phyloP scores from a whole-genome alignment of 257 asterid species.

The Nicotiana paniculata region DNA sequence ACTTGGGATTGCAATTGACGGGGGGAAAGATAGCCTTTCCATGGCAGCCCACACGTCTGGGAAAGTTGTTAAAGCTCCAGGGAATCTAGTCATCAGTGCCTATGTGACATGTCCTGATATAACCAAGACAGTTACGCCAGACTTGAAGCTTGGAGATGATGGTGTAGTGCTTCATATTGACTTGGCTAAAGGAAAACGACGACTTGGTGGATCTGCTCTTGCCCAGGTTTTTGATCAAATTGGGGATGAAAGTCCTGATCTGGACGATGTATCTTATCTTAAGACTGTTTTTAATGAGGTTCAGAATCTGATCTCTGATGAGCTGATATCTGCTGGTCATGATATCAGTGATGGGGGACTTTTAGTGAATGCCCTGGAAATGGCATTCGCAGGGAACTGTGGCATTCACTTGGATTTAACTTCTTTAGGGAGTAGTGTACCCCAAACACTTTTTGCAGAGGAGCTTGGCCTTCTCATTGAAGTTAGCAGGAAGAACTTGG shows the following conservation, averaged over 20 bases:
- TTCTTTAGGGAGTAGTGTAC: slow-evolving; percentile 29
- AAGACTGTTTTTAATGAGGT: slow-evolving; percentile 64
- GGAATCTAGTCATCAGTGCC: slow-evolving; percentile 84
- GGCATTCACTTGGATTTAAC: slow-evolving; percentile 55
- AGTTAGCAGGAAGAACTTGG: slow-evolving; percentile 44
- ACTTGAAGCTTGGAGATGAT: slow-evolving; percentile 74
- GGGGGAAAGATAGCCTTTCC: slow-evolving; percentile 96
- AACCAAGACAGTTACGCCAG: slow-evolving; percentile 85
- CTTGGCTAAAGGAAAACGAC: slow-evolving; percentile 73
- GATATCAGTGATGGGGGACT: slow-evolving; percentile 95
- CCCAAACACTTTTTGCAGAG: slow-evolving; percentile 69
- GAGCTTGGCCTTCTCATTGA: slow-evolving; percentile 84
- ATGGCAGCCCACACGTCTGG: slow-evolving; percentile 84
- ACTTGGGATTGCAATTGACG: slow-evolving; percentile 92
- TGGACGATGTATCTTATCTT: slow-evolving; percentile 71
- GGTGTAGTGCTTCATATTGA: slow-evolving; percentile 83
- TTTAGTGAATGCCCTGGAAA: slow-evolving; percentile 69
- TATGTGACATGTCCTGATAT: slow-evolving; percentile 93
- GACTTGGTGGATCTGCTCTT: slow-evolving; percentile 91
- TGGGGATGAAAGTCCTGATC: slow-evolving; percentile 83
- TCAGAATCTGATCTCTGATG: slow-evolving; percentile 62
- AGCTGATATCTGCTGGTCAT: slow-evolving; percentile 82
- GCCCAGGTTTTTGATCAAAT: slow-evolving; percentile 86
- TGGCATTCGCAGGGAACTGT: slow-evolving; percentile 94
- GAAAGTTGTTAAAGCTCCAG: slow-evolving; percentile 95